phyloP scores from a whole-genome alignment of 2,329 filamentous ascomycete genomes.

The Lachnellula cervina region DNA sequence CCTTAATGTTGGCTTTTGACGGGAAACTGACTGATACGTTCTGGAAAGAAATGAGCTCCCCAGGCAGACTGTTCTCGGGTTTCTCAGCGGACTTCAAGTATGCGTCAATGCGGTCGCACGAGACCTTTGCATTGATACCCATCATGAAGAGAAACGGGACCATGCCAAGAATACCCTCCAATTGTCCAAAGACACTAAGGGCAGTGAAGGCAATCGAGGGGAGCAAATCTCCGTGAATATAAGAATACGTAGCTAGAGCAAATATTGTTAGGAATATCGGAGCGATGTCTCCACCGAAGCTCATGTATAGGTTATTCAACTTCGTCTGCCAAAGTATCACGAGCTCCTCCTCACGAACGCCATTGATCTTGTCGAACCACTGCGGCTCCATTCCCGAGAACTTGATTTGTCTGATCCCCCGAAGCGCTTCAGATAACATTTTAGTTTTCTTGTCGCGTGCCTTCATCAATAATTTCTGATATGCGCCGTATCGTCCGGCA shows the following conservation, averaged over 20 bases:
- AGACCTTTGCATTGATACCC: slow-evolving; percentile 65
- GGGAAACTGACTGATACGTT: slow-evolving; percentile 63
- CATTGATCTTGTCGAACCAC: slow-evolving; percentile 65
- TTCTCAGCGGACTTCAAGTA: slow-evolving; percentile 65
- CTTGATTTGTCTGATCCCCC: slow-evolving; percentile 77
- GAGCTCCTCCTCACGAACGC: slow-evolving; percentile 63
- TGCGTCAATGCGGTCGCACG: slow-evolving; percentile 63
- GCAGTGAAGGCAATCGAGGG: slow-evolving; percentile 77
- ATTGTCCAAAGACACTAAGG: slow-evolving; percentile 63
- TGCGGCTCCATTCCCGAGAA: slow-evolving; percentile 69
- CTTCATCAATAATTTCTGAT: slow-evolving; percentile 67
- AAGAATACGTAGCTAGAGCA: slow-evolving; percentile 62
- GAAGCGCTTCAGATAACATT: slow-evolving; percentile 67
- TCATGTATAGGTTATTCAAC: slow-evolving; percentile 19
- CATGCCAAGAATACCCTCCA: slow-evolving; percentile 64
- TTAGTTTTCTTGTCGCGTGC: slow-evolving; percentile 68
- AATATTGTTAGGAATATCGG: slow-evolving; percentile 68
- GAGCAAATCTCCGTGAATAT: slow-evolving; percentile 54
- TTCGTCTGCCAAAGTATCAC: slow-evolving; percentile 50
- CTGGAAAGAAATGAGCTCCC: slow-evolving; percentile 58
- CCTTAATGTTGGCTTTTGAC: no score
- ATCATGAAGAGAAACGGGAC: slow-evolving; percentile 67
- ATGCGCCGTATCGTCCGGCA: slow-evolving; percentile 56
- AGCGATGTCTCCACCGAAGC: slow-evolving; percentile 57
- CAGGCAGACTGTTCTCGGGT: slow-evolving; percentile 46